These are phyloP conservation scores for Paramecium biaurelia DNA, from an alignment of 73 alveolate genomes.

Conservation along the genomic window DNA sequence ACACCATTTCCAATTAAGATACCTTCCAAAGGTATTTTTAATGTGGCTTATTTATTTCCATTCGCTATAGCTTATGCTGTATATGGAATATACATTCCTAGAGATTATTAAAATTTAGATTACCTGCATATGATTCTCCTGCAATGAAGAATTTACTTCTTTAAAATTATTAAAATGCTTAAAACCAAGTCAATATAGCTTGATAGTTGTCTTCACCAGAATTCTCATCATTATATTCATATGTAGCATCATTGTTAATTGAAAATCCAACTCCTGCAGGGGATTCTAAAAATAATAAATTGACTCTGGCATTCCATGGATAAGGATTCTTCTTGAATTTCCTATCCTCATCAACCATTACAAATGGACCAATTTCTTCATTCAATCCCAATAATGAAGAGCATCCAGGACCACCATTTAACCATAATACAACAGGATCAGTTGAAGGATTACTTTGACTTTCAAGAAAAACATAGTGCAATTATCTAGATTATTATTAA, in stretches of 20 bases:
- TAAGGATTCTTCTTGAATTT: slow-evolving; percentile 74
- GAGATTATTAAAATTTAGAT: neutral
- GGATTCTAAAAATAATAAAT: slow-evolving; percentile 84
- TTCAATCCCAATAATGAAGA: slow-evolving; percentile 82
- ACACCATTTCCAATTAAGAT: slow-evolving; percentile 76
- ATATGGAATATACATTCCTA: slow-evolving; percentile 85
- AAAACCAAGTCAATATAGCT: slow-evolving; percentile 57
- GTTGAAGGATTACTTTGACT: slow-evolving; percentile 74
- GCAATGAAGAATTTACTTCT: slow-evolving; percentile 79
- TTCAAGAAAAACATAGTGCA: slow-evolving; percentile 73
- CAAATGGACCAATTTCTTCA: slow-evolving; percentile 88
- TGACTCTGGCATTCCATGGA: slow-evolving; percentile 91
- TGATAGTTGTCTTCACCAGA: slow-evolving; percentile 57
- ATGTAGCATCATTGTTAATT: neutral
- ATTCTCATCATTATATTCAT: slow-evolving; percentile 44
- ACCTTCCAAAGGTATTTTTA: slow-evolving; percentile 58
- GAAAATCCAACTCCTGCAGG: slow-evolving; percentile 98
- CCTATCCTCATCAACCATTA: slow-evolving; percentile 68
- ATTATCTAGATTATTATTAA: neutral
- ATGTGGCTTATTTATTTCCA: slow-evolving; percentile 15
- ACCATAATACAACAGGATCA: slow-evolving; percentile 84
- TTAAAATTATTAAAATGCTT: slow-evolving; percentile 67
- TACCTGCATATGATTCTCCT: slow-evolving; percentile 95
- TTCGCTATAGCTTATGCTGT: slow-evolving; percentile 61
- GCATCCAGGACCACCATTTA: slow-evolving; percentile 97